Percentiles rank a stretch among this genome's conserved stretches.
Conservation (phyloP, 345 rosid genomes). For the Alliaria petiolata region DNA sequence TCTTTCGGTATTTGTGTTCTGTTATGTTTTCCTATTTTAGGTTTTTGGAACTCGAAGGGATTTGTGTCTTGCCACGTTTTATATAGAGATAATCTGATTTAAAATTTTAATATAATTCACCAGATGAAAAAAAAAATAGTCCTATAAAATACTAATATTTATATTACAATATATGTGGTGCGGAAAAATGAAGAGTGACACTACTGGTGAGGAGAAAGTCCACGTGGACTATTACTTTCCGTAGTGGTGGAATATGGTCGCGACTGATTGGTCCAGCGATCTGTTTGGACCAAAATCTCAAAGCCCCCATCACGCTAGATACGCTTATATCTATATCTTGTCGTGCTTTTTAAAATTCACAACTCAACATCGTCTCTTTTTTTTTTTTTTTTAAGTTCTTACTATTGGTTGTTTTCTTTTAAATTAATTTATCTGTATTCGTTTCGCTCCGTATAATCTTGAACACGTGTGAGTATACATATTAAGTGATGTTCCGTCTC, state of each 20-base stretch:
- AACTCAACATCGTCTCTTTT: background rate
- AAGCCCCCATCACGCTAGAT: conserved; percentile 17
- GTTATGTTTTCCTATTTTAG: too few species aligned
- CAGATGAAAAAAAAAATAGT: too few species aligned
- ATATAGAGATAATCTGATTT: too few species aligned
- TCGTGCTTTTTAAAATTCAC: conserved; percentile 18
- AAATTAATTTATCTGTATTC: background rate
- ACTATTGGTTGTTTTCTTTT: background rate
- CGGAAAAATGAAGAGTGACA: conserved; percentile 12
- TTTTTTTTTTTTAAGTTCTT: too few species aligned
- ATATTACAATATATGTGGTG: background rate
- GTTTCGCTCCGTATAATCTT: conserved; percentile 18
- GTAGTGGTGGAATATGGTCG: conserved; percentile 30
- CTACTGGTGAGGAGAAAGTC: conserved; percentile 18
- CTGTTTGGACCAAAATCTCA: conserved; percentile 26
- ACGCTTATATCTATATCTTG: conserved; percentile 22
- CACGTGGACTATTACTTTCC: conserved; percentile 12
- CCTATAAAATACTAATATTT: background rate
- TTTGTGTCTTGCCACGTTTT: too few species aligned
- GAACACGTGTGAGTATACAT: conserved; percentile 15
- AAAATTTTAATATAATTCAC: too few species aligned
- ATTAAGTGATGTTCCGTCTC: too few species aligned
- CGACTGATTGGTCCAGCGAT: conserved; percentile 27
- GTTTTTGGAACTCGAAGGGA: too few species aligned
- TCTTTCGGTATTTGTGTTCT: too few species aligned